A percentile compares a stretch with the other conserved stretches of the same genome.
Conservation (phyloP, 139 green algal species). For the Edaphochlamys debaryana region DNA sequence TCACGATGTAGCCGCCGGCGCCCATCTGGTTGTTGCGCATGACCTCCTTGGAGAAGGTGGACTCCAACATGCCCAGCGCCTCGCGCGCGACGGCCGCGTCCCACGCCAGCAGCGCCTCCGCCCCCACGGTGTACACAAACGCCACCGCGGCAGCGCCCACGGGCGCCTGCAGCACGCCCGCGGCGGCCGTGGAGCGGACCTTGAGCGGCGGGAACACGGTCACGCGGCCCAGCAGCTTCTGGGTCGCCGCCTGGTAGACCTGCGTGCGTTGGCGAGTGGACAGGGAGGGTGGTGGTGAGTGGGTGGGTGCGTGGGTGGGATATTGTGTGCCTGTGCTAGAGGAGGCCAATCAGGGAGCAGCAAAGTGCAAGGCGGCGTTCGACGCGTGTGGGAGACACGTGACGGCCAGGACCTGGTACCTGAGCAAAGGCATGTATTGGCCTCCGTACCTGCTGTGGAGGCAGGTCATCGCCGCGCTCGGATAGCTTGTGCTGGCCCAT, state of each 20-base stretch:
- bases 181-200: background rate
- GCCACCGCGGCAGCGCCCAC: background rate
- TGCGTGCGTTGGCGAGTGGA: no score
- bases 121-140: slow-evolving; percentile 23
- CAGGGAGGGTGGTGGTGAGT: no score
- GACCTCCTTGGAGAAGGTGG: background rate
- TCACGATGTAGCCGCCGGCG: slow-evolving; percentile 28
- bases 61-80: slow-evolving; percentile 17
- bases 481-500: slow-evolving; percentile 25
- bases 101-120: slow-evolving; percentile 27
- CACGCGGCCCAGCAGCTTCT: no score
- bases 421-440: no score
- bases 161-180: slow-evolving; percentile 20
- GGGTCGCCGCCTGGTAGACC: no score
- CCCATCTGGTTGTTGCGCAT: background rate
- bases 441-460: slow-evolving; percentile 3
- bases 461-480: background rate
- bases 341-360: background rate
- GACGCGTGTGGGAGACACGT: background rate
- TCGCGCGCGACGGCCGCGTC: slow-evolving; percentile 9
- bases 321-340: no score
- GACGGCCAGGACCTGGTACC: no score
- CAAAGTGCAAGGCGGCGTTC: background rate
- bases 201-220: no score
- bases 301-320: no score